Percentiles rank a stretch among this genome's conserved stretches.
phyloP scores from a whole-genome alignment of 2,329 filamentous ascomycete species.

The Endoconidiophora polonica region DNA sequence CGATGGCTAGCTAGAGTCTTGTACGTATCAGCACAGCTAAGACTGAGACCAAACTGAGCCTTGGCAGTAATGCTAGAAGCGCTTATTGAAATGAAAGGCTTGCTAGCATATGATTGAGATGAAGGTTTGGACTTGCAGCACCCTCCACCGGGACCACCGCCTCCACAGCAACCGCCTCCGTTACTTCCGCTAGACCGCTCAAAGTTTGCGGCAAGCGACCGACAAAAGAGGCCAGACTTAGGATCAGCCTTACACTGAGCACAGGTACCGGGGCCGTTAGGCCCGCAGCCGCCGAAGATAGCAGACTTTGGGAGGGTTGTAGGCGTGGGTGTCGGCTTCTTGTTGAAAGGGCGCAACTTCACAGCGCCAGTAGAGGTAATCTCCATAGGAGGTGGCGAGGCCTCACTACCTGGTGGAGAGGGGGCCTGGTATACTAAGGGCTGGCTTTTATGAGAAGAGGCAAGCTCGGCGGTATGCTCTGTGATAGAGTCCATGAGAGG shows the following conservation, averaged over 20 bases:
- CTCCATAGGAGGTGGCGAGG: constrained; percentile 36
- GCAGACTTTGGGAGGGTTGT: constrained; percentile 18
- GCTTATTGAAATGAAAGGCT: background rate
- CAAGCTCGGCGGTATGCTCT: background rate
- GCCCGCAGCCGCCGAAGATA: constrained; percentile 31
- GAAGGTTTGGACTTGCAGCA: constrained; percentile 41
- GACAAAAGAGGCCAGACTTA: constrained; percentile 68
- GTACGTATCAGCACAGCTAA: constrained; percentile 63
- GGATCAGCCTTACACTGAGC: constrained; percentile 63
- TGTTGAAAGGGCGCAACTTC: constrained; percentile 31
- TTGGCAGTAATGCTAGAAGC: constrained; percentile 15
- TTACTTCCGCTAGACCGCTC: constrained; percentile 25
- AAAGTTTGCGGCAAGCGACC: constrained; percentile 55
- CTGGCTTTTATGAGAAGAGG: constrained; percentile 15
- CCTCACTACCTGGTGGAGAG: constrained; percentile 45
- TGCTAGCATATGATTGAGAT: constrained; percentile 18
- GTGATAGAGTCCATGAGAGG: constrained; percentile 4
- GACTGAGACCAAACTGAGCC: constrained; percentile 32
- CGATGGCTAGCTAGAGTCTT: constrained; percentile 63
- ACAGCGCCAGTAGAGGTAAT: constrained; percentile 43
- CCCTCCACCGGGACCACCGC: constrained; percentile 39
- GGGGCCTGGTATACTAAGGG: constrained; percentile 32
- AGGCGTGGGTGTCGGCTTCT: constrained; percentile 13
- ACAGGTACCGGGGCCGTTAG: constrained; percentile 61
- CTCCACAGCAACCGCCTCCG: constrained; percentile 45